Evolutionary conservation across 768 basidiomycete species (phyloP).

Genomic region (Kwoniella mangroviensis): DNA sequence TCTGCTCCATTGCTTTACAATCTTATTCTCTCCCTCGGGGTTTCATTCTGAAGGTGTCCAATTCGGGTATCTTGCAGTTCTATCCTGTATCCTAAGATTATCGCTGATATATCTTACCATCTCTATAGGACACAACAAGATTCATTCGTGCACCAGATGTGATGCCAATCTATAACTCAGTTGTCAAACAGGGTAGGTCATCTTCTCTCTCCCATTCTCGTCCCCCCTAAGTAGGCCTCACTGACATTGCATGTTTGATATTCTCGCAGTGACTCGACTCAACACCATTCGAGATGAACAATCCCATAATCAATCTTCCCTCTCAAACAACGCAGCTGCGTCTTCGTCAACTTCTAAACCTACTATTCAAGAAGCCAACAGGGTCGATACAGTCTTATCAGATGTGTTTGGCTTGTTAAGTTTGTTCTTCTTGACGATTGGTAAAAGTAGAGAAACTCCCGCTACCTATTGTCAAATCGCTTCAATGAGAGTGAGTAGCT

Average conservation of each 20-base stretch:
- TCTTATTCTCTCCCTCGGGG: too few species aligned
- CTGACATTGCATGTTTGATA: not conserved
- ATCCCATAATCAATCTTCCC: slow-evolving; percentile 50
- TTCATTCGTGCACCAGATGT: slow-evolving; percentile 94
- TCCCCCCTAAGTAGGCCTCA: too few species aligned
- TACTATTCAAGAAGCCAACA: slow-evolving; percentile 63
- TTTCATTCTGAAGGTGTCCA: too few species aligned
- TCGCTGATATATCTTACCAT: not conserved
- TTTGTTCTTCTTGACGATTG: slow-evolving; percentile 96
- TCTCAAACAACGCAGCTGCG: slow-evolving; percentile 44
- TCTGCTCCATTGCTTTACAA: too few species aligned
- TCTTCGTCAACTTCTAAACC: slow-evolving; percentile 33
- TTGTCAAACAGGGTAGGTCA: slow-evolving; percentile 84
- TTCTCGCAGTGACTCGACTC: slow-evolving; percentile 74
- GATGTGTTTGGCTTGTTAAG: slow-evolving; percentile 96
- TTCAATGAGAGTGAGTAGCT: slow-evolving; percentile 84
- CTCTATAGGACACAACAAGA: slow-evolving; percentile 79
- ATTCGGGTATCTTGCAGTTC: not conserved
- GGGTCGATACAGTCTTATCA: slow-evolving; percentile 90
- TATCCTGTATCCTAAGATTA: not conserved
- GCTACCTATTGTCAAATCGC: slow-evolving; percentile 96
- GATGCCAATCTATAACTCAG: slow-evolving; percentile 84
- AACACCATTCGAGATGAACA: slow-evolving; percentile 81
- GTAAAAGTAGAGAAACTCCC: slow-evolving; percentile 90
- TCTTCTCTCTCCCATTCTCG: not conserved